Evolutionary conservation across 1,139 yeast genomes (phyloP).

Genomic region (Yamadazyma aaseri): DNA sequence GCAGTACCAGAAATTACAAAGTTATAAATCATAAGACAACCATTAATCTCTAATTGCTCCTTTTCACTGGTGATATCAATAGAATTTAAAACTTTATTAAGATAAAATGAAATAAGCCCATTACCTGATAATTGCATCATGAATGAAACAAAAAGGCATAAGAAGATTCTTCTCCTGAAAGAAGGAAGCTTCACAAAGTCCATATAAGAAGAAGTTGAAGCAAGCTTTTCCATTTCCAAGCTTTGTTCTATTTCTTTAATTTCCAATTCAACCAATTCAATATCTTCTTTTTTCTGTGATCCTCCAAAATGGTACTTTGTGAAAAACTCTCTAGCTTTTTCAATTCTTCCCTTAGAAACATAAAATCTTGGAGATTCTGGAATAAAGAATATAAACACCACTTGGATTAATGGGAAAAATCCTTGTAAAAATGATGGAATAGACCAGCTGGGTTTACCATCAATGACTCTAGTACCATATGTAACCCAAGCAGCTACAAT

Average conservation of each 20-base stretch:
- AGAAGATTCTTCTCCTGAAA: slow-evolving; percentile 45
- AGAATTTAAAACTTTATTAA: slow-evolving; percentile 44
- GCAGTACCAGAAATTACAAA: slow-evolving; percentile 32
- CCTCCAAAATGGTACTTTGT: slow-evolving; percentile 42
- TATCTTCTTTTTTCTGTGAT: slow-evolving; percentile 19
- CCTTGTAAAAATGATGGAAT: slow-evolving; percentile 48
- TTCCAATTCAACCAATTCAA: slow-evolving; percentile 40
- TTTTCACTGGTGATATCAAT: slow-evolving; percentile 46
- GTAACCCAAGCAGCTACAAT: slow-evolving; percentile 49
- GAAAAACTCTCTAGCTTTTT: slow-evolving; percentile 39
- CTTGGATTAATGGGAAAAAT: slow-evolving; percentile 27
- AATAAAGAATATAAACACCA: slow-evolving; percentile 26
- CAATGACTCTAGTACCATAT: slow-evolving; percentile 13
- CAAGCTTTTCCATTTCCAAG: slow-evolving; percentile 30
- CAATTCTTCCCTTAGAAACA: slow-evolving; percentile 33
- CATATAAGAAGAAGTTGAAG: slow-evolving; percentile 24
- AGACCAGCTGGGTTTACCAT: slow-evolving; percentile 31
- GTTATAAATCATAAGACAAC: slow-evolving; percentile 39
- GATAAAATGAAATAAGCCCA: slow-evolving; percentile 50
- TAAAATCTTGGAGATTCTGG: slow-evolving; percentile 51
- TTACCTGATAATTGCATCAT: slow-evolving; percentile 52
- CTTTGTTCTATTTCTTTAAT: slow-evolving; percentile 42
- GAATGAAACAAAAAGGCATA: slow-evolving; percentile 29
- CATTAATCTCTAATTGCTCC: slow-evolving; percentile 50
- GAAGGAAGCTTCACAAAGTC: slow-evolving; percentile 37